phyloP scores from a whole-genome alignment of 495 filamentous ascomycete genomes.

The Pseudoneurospora amorphoporcata region DNA sequence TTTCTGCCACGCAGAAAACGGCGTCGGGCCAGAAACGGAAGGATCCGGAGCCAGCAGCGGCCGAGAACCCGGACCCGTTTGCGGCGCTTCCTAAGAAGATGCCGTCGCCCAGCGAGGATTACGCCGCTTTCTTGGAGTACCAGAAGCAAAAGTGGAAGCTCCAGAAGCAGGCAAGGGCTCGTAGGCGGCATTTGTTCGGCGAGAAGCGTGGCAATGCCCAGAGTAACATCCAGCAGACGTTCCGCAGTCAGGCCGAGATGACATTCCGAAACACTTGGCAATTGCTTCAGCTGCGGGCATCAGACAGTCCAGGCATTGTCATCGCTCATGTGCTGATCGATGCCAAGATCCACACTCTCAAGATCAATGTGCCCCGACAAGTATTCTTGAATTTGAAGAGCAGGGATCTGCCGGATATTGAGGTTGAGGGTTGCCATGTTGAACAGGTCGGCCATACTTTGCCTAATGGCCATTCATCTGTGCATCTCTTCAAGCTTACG shows the following conservation, averaged over 20 bases:
- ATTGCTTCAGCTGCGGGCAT: conserved; percentile 73
- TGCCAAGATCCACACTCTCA: conserved; percentile 76
- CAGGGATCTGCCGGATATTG: conserved; percentile 77
- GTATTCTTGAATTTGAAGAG: conserved; percentile 86
- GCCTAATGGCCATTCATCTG: conserved; percentile 89
- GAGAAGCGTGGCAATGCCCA: conserved; percentile 58
- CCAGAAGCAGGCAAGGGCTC: conserved; percentile 81
- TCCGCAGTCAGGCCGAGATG: conserved; percentile 82
- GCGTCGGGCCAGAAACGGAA: conserved; percentile 68
- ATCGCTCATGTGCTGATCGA: conserved; percentile 88
- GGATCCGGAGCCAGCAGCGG: conserved; percentile 49
- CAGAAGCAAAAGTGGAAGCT: conserved; percentile 99
- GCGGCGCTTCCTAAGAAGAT: conserved; percentile 74
- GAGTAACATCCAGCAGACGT: conserved; percentile 74
- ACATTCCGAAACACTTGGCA: conserved; percentile 92
- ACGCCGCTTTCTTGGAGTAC: conserved; percentile 80
- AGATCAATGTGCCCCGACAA: conserved; percentile 78
- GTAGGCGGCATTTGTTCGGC: conserved; percentile 85
- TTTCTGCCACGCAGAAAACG: conserved; percentile 33
- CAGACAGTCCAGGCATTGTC: conserved; percentile 74
- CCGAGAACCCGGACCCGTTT: conserved; percentile 63
- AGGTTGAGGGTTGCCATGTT: conserved; percentile 74
- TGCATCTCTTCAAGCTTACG: conserved; percentile 86
- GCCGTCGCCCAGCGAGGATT: conserved; percentile 81
- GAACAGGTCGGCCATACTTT: conserved; percentile 88